phyloP scores from a whole-genome alignment of 2,329 filamentous ascomycete species.

The Penicillium capsulatum region DNA sequence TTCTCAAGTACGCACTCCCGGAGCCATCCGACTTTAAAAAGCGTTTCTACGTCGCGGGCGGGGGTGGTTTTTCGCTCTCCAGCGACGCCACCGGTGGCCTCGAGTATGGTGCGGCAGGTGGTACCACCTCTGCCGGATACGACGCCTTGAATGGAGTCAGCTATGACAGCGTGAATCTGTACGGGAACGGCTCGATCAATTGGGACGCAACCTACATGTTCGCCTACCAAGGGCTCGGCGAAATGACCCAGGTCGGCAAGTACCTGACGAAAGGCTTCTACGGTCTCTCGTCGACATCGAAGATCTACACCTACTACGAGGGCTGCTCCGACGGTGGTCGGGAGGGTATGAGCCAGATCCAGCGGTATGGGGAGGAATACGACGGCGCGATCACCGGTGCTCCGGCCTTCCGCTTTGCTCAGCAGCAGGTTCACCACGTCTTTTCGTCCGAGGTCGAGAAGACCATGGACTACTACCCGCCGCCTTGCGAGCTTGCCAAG shows the following conservation, averaged over 20 bases:
- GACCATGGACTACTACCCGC: conserved; percentile 42
- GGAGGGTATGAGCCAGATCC: conserved; percentile 51
- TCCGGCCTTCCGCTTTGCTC: conserved; percentile 44
- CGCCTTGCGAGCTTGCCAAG: conserved; percentile 33
- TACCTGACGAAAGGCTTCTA: conserved; percentile 44
- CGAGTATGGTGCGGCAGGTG: conserved; percentile 41
- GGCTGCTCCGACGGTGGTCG: conserved; percentile 55
- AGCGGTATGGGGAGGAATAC: conserved; percentile 48
- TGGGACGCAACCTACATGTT: conserved; percentile 35
- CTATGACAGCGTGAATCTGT: conserved; percentile 39
- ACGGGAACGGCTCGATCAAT: conserved; percentile 47
- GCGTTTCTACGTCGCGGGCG: conserved; percentile 46
- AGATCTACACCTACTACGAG: conserved; percentile 48
- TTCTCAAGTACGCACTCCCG: conserved; percentile 38
- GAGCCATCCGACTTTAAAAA: conserved; percentile 39
- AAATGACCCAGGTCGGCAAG: conserved; percentile 50
- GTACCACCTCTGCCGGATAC: conserved; percentile 45
- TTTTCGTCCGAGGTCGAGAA: conserved; percentile 39
- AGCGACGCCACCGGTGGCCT: conserved; percentile 40
- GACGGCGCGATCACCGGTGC: conserved; percentile 48
- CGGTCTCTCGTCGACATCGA: conserved; percentile 22
- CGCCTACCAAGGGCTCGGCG: conserved; percentile 49
- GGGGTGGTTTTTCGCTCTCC: conserved; percentile 44
- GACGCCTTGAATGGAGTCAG: conserved; percentile 39
- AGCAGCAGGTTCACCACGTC: conserved; percentile 45